Evolutionary conservation across 139 green algal genomes (phyloP), one percentile per base, ranked within the genome.

Genomic region (Tetratostichococcus sp.): DNA sequence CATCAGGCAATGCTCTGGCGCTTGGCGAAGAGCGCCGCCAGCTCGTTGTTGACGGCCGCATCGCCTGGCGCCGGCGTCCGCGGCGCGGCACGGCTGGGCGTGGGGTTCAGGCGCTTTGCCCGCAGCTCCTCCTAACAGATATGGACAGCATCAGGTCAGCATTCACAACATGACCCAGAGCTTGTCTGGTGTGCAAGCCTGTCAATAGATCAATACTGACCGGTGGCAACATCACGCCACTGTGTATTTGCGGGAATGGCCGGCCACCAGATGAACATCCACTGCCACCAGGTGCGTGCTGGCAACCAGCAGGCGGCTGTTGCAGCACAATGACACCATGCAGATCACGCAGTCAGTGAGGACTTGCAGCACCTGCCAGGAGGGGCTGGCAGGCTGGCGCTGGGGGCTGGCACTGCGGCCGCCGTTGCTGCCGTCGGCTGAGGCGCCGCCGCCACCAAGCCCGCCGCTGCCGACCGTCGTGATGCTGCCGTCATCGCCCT

Each of bases 281-380:
- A n/a, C n/a, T n/a, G n/a, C n/a, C n/a, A n/a, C n/a, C n/a, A n/a
- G n/a, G n/a, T n/a, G n/a, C n/a, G n/a, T n/a, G n/a, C n/a, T n/a
- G n/a, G n/a, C n/a, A n/a, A n/a, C n/a, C n/a, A n/a, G n/a, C n/a
- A n/a, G n/a, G n/a, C n/a, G n/a, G n/a, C n/a, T n/a, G n/a, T n/a
- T n/a, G n/a, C n/a, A n/a, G n/a, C n/a, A n/a, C n/a, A n/a, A n/a
- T n/a, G n/a, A n/a, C n/a, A n/a, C n/a, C n/a, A n/a, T n/a, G n/a
- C n/a, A n/a, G n/a, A n/a, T n/a, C n/a, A n/a, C n/a, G n/a, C n/a
- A n/a, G n/a, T n/a, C n/a, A n/a, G n/a, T n/a, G n/a, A n/a, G n/a
- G n/a, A n/a, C n/a, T n/a, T n/a, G n/a, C n/a, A n/a, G n/a, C n/a
- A 62, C 50, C 50, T 62, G 50, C 50, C 50, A 62, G 50, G 50